Evolutionary conservation across 2,329 filamentous ascomycete genomes (phyloP).

Genomic region (Cylindrodendrum hubeiense): DNA sequence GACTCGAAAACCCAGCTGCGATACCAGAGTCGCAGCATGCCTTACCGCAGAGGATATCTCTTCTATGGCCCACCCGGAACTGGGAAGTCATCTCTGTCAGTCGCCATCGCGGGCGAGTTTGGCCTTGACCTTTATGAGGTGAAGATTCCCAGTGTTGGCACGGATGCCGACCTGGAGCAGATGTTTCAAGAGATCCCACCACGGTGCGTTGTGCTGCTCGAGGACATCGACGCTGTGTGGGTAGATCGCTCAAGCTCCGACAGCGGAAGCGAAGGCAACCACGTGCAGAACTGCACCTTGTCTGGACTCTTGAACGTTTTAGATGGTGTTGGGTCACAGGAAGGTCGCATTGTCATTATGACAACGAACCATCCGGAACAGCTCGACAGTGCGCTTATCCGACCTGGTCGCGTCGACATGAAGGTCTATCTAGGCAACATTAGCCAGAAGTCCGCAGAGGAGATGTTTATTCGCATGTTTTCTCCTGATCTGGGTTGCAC

Average conservation of each 20-base stretch:
- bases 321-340: constrained; percentile 76
- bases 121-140: constrained; percentile 64
- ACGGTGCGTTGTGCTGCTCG: constrained; percentile 66
- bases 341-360: constrained; percentile 80
- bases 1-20: constrained; percentile 63
- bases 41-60: constrained; percentile 65
- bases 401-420: constrained; percentile 76
- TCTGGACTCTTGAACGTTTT: constrained; percentile 78
- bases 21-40: constrained; percentile 69
- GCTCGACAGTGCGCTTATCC: constrained; percentile 73
- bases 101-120: constrained; percentile 64
- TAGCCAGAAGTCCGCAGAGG: constrained; percentile 55
- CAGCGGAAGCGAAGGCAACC: constrained; percentile 31
- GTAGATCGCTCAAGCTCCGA: constrained; percentile 40
- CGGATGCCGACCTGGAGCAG: constrained; percentile 62
- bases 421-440: constrained; percentile 69
- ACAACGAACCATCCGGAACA: constrained; percentile 76
- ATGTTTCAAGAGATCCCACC: constrained; percentile 66
- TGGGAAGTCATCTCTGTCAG: constrained; percentile 68
- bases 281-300: constrained; percentile 59
- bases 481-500: constrained; percentile 48
- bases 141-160: constrained; percentile 61
- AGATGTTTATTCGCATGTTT: constrained; percentile 63
- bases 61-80: constrained; percentile 74
- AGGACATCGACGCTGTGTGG: constrained; percentile 65